Conservation (phyloP, 306 rosid species). For the Boehmeria nivea region DNA sequence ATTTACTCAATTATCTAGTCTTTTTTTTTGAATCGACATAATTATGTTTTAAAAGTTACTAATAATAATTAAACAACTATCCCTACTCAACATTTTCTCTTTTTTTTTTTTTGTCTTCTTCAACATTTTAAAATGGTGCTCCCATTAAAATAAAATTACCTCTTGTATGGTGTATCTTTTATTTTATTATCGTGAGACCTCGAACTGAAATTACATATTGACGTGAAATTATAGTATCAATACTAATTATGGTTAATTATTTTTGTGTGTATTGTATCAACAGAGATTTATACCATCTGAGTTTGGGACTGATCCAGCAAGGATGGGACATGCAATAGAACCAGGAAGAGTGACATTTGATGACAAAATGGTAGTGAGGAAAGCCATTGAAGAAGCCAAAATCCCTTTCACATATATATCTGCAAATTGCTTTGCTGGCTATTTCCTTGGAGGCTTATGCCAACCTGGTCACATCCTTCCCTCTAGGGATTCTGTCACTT, state of each 20-base stretch:
- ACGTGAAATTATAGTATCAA: background rate
- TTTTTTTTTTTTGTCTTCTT: too few relatives aligned
- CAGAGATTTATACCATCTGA: constrained; percentile 80
- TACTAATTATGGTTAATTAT: background rate
- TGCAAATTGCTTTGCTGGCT: constrained; percentile 71
- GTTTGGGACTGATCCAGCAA: constrained; percentile 65
- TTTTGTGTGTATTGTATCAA: too few relatives aligned
- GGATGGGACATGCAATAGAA: constrained; percentile 59
- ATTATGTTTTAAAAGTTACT: too few relatives aligned
- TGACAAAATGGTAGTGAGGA: constrained; percentile 71
- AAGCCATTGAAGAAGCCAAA: constrained; percentile 54
- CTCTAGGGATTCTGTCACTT: constrained; percentile 45
- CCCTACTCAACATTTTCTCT: too few relatives aligned
- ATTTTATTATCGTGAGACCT: too few relatives aligned
- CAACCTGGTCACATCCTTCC: constrained; percentile 54
- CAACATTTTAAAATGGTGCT: too few relatives aligned
- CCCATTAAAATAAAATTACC: too few relatives aligned
- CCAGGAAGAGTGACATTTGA: constrained; percentile 77
- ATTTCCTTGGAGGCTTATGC: constrained; percentile 60
- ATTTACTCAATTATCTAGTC: too few relatives aligned
- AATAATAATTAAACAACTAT: too few relatives aligned
- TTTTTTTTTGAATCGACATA: too few relatives aligned
- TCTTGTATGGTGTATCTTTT: too few relatives aligned
- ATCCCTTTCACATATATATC: constrained; percentile 75
- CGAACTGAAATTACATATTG: too few relatives aligned